These are phyloP conservation scores for Penicillium verrucosum DNA, from an alignment of 2,329 filamentous ascomycete species.

Conservation along the genomic window DNA sequence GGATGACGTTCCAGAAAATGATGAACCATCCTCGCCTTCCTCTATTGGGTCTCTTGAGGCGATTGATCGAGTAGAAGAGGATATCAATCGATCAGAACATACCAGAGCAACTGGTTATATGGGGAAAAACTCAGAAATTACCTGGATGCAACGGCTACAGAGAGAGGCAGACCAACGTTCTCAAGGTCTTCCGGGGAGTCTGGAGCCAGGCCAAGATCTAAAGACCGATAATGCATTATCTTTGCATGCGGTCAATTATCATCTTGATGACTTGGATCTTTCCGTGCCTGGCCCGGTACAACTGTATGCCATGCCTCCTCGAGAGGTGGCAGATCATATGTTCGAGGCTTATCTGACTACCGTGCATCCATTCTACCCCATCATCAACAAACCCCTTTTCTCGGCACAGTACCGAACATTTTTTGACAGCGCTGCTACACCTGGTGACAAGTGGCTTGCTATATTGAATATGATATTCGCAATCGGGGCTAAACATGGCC, in stretches of 20 bases:
- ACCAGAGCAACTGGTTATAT: constrained; percentile 43
- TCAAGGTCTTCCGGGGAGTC: constrained; percentile 27
- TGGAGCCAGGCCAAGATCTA: constrained; percentile 24
- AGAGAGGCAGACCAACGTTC: constrained; percentile 37
- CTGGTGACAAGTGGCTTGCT: constrained; percentile 43
- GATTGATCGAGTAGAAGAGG: constrained; percentile 46
- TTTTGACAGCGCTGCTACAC: constrained; percentile 33
- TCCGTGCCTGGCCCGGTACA: constrained; percentile 41
- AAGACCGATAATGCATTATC: constrained; percentile 33
- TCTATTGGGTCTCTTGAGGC: constrained; percentile 45
- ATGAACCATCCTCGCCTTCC: constrained; percentile 30
- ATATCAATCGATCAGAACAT: constrained; percentile 39
- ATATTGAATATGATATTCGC: constrained; percentile 49
- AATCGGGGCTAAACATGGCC: constrained; percentile 44
- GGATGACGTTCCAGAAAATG: constrained; percentile 26
- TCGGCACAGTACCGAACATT: constrained; percentile 41
- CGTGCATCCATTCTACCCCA: constrained; percentile 45
- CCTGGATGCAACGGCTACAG: constrained; percentile 45
- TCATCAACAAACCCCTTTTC: constrained; percentile 44
- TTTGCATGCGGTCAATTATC: constrained; percentile 39
- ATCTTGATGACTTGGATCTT: constrained; percentile 46
- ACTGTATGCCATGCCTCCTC: constrained; percentile 41
- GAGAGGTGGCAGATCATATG: constrained; percentile 40
- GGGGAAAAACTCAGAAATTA: constrained; percentile 47
- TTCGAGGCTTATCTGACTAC: constrained; percentile 44